Base-by-base conservation (phyloP, 2,329 filamentous ascomycete genomes). In the Laburnicola sp. region DNA sequence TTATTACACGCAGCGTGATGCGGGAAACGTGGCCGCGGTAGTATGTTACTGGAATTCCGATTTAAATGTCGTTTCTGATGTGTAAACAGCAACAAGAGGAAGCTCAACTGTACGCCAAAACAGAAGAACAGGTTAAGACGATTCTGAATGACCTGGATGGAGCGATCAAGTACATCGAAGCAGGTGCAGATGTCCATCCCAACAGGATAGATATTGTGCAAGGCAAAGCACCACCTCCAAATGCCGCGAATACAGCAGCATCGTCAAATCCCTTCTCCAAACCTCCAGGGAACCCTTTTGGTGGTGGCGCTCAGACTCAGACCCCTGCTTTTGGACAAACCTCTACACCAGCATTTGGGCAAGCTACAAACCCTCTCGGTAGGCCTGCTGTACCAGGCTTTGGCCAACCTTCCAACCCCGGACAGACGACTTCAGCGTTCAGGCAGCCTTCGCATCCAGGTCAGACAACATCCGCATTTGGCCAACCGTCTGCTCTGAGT, bases 51-150 rank as follows among this genome's bases (percentile, higher is more conserved):
- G 6, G 4, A 21, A 16, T 2, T 9, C 21, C 31, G 30, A 25
- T 34, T 23, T 35, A 35, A 35, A 56, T 68, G 43, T 68, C 37
- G 6, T 21, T 7, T 21, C 41, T 34, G 30, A 47, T 30, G n/a
- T n/a, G 6, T n/a, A 5, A 21, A 2, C 51, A 88, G 85, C 73
- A 86, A 60, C 78, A 79, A 65, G 79, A 87, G 65, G 82, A 86
- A 46, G 77, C 82, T 46, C 76, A 75, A 10, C 75, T 92, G 5
- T 86, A 86, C 62, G 76, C 81, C 27, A 83, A 85, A 55, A 68
- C 71, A 62, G 84, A 87, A 3, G 78, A 86, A 51, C 89, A 94
- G 68, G 89, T 92, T 45, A 82, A 89, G 53, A 81, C 78, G n/a
- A 85, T 86, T 1, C 67, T 90, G 1, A 81, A 78, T 53, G 86